A percentile compares a stretch with the other conserved stretches of the same genome.
These are phyloP conservation scores for Claviceps maximensis DNA, from an alignment of 2,329 filamentous ascomycete species.

Conservation along the genomic window DNA sequence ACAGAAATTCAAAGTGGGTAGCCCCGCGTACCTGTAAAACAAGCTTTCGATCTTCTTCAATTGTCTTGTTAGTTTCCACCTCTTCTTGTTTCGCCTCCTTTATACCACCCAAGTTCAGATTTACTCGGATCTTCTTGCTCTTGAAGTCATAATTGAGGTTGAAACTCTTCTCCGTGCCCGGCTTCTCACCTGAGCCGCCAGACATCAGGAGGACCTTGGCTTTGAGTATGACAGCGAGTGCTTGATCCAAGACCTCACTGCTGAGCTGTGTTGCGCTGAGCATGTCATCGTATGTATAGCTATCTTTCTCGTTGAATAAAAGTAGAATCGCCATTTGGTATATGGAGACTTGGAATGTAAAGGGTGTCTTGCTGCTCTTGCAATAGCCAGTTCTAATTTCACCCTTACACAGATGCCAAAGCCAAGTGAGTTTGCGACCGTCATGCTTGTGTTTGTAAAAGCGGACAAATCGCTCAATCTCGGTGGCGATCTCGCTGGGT, in stretches of 20 bases:
- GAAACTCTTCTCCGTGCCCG: slow-evolving; percentile 66
- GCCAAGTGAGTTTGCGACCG: slow-evolving; percentile 90
- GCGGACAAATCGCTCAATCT: slow-evolving; percentile 75
- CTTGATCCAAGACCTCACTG: slow-evolving; percentile 74
- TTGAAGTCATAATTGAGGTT: slow-evolving; percentile 89
- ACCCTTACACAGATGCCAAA: slow-evolving; percentile 97
- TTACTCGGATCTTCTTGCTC: slow-evolving; percentile 95
- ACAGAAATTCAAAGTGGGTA: no score
- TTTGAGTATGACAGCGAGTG: slow-evolving; percentile 76
- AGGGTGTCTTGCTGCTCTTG: slow-evolving; percentile 78
- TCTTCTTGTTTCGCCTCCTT: slow-evolving; percentile 93
- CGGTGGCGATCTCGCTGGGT: slow-evolving; percentile 69
- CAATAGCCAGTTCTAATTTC: slow-evolving; percentile 91
- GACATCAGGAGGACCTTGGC: slow-evolving; percentile 72
- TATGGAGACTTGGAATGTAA: slow-evolving; percentile 92
- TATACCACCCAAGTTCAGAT: slow-evolving; percentile 88
- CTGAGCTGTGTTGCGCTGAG: slow-evolving; percentile 66
- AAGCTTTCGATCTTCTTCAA: slow-evolving; percentile 94
- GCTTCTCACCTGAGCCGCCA: slow-evolving; percentile 56
- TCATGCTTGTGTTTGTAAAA: slow-evolving; percentile 97
- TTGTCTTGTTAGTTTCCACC: slow-evolving; percentile 97
- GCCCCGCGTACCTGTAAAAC: slow-evolving; percentile 69
- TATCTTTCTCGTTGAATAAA: slow-evolving; percentile 86
- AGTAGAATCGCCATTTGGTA: slow-evolving; percentile 96
- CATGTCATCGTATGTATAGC: slow-evolving; percentile 78